Conservation (phyloP, 2,329 filamentous ascomycete species). For the Cercospora brassicicola region DNA sequence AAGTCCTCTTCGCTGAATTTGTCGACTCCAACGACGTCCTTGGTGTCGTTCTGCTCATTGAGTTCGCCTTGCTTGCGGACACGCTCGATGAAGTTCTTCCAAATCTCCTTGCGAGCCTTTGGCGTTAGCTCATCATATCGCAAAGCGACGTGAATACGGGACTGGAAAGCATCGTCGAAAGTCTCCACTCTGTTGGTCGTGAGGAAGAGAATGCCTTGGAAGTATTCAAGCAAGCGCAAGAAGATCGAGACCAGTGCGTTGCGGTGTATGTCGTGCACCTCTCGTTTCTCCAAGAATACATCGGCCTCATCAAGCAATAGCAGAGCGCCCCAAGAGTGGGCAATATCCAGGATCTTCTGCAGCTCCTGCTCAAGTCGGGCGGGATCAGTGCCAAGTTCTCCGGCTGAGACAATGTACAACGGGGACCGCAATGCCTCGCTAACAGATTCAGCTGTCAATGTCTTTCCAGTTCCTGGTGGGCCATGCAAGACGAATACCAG, state of each 20-base stretch:
- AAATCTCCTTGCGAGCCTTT: constrained; percentile 75
- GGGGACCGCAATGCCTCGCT: constrained; percentile 79
- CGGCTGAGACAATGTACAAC: constrained; percentile 78
- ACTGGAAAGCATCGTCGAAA: constrained; percentile 89
- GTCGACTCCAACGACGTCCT: constrained; percentile 64
- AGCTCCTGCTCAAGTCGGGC: constrained; percentile 72
- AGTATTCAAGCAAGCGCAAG: constrained; percentile 82
- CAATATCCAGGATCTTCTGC: constrained; percentile 81
- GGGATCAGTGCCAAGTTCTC: constrained; percentile 78
- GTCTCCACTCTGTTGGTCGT: constrained; percentile 86
- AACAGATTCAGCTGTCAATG: constrained; percentile 82
- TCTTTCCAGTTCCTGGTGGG: constrained; percentile 84
- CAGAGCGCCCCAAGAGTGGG: constrained; percentile 82
- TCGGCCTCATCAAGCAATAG: constrained; percentile 83
- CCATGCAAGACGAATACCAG: constrained; percentile 81
- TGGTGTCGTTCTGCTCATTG: constrained; percentile 61
- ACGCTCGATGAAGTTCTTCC: constrained; percentile 78
- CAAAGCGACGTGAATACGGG: constrained; percentile 80
- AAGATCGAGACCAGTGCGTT: constrained; percentile 88
- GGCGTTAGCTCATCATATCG: constrained; percentile 72
- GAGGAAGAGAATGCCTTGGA: constrained; percentile 85
- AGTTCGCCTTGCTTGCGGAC: constrained; percentile 66
- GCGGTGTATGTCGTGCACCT: constrained; percentile 78
- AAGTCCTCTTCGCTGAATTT: constrained; percentile 68
- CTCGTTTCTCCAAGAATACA: constrained; percentile 79